phyloP scores from a whole-genome alignment of 1,139 yeast species.

The Debaryomyces fabryi region DNA sequence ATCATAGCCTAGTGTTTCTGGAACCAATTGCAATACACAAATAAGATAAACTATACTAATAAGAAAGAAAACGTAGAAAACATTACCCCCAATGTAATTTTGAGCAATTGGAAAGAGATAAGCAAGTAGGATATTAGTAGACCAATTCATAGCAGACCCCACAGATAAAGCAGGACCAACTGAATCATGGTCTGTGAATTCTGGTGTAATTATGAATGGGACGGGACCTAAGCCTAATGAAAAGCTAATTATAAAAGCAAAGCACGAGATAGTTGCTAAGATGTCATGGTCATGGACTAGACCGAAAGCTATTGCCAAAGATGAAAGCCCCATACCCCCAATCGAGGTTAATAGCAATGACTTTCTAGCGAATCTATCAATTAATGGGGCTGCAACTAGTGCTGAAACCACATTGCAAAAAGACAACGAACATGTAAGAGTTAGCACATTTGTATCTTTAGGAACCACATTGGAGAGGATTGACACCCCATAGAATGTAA shows the following conservation, averaged over 20 bases:
- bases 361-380: conserved; percentile 63
- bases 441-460: conserved; percentile 27
- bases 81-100: conserved; percentile 29
- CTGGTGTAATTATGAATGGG: conserved; percentile 82
- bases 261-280: conserved; percentile 61
- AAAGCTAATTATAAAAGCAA: conserved; percentile 72
- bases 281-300: conserved; percentile 48
- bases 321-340: conserved; percentile 60
- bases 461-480: conserved; percentile 31
- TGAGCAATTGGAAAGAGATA: conserved; percentile 63
- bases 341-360: conserved; percentile 66
- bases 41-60: conserved; percentile 25
- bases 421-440: conserved; percentile 35
- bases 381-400: conserved; percentile 34
- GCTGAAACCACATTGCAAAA: conserved; percentile 35
- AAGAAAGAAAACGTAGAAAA: conserved; percentile 32
- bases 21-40: conserved; percentile 27
- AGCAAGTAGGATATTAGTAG: conserved; percentile 78
- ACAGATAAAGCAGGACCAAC: conserved; percentile 83
- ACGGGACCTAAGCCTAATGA: conserved; percentile 91
- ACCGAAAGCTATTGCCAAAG: conserved; percentile 53
- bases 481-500: conserved; percentile 43
- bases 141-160: conserved; percentile 87
- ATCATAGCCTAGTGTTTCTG: conserved; percentile 37
- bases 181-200: conserved; percentile 73